Base-by-base conservation (phyloP, 495 filamentous ascomycete species). In the Penicillium silybi region DNA sequence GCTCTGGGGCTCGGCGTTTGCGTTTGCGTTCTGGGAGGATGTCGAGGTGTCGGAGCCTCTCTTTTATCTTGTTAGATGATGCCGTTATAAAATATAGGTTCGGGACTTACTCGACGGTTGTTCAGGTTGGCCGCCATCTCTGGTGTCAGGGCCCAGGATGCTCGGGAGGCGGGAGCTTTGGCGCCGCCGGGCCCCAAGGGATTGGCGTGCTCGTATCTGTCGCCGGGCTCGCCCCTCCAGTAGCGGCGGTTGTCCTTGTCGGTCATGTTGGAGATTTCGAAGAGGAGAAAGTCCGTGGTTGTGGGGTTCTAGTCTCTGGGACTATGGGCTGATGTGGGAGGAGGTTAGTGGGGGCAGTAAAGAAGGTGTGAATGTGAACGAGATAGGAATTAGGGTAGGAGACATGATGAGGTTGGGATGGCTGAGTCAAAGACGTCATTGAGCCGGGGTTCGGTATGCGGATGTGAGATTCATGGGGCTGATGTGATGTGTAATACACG, bases 131-230 rank as follows among this genome's bases (percentile, higher is more conserved):
- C 48, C 34, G 41, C 56, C 47, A 51, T 61, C 43, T 54, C 54
- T 11, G 47, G 53, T 7, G 56, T 64, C 44, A 56, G 46, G n/a
- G 61, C 64, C 59, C 64, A 67, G 19, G 50, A 43, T 29, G 62
- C 73, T 22, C 50, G 66, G 34, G 45, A 54, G 37, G 52, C 53
- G 44, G 52, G 51, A n/a, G 41, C 53, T 44, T 53, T 67, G 45
- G 55, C 52, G 19, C 72, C 74, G 34, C 74, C 74, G 18, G 54
- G 51, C 52, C 69, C 65, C 74, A 72, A 77, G 56, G 69, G 68
- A 48, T 74, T 77, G 27, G 51, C 62, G 46, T 75, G 73, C 45
- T 77, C 71, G 48, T 75, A 42, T 43, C 74, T 68, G 45, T 72
- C 53, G 23, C 72, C 74, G 20, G 65, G 7, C n/a, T 1, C 53